Percentiles rank a stretch among this genome's conserved stretches.
These are phyloP conservation scores for Carpinus viminea DNA, from an alignment of 306 rosid genomes.

Conservation along the genomic window DNA sequence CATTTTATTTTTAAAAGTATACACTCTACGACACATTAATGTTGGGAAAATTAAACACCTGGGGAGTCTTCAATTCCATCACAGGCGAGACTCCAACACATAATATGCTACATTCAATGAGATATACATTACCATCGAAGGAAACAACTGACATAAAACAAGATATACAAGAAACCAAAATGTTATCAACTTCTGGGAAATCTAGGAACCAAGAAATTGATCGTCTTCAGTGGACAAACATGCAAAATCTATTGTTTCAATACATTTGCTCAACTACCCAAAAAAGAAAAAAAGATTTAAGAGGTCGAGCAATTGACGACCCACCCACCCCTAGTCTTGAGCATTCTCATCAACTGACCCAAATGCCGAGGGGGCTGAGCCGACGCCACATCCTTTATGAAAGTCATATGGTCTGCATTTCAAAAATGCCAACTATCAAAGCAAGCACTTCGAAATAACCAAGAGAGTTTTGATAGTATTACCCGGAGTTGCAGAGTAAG, in stretches of 20 bases:
- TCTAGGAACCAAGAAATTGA: background rate
- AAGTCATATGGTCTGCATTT: constrained; percentile 70
- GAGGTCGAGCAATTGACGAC: constrained; percentile 9
- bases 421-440: background rate
- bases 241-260: background rate
- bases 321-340: constrained; percentile 72
- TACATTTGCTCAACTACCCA: background rate
- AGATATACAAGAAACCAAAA: background rate
- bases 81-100: background rate
- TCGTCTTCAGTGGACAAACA: background rate
- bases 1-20: background rate
- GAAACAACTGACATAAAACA: background rate
- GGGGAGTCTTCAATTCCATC: background rate
- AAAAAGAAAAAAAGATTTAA: background rate
- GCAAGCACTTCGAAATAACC: background rate
- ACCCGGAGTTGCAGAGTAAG: constrained; percentile 47
- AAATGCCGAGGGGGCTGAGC: constrained; percentile 80
- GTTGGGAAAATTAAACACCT: background rate
- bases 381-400: constrained; percentile 80
- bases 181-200: background rate
- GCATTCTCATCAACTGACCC: constrained; percentile 55
- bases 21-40: background rate
- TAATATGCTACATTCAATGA: no score
- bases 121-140: background rate
- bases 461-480: background rate